Evolutionary conservation across 2,329 filamentous ascomycete genomes (phyloP).

Genomic region (Phyllosticta ampelicida): DNA sequence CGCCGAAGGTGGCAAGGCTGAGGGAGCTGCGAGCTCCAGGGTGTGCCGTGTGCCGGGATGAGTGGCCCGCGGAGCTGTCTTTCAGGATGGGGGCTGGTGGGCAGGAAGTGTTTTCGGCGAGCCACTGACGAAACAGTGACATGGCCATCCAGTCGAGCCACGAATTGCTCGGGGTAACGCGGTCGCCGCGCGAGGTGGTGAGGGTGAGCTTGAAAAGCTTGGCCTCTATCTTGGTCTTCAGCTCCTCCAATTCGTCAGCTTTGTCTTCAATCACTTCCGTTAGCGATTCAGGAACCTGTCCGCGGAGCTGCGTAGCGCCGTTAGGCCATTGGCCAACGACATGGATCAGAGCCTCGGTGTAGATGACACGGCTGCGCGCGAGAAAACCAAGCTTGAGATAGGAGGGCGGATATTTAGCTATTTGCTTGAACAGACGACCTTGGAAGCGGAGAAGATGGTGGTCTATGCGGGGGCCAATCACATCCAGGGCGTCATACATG

Average conservation of each 20-base stretch:
- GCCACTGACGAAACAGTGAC: constrained; percentile 81
- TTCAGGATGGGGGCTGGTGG: constrained; percentile 46
- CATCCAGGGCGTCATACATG: constrained; percentile 81
- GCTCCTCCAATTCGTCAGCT: constrained; percentile 80
- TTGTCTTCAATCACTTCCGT: constrained; percentile 92
- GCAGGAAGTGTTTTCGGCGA: constrained; percentile 79
- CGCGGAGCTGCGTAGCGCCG: constrained; percentile 63
- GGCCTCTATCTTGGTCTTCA: constrained; percentile 67
- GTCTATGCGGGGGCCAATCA: constrained; percentile 82
- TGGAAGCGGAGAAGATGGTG: constrained; percentile 91
- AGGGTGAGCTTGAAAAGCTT: constrained; percentile 73
- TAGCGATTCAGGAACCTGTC: constrained; percentile 50
- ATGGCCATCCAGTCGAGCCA: constrained; percentile 88
- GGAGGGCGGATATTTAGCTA: constrained; percentile 87
- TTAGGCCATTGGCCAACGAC: constrained; percentile 90
- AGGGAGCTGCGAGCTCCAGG: constrained; percentile 4
- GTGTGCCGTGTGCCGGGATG: background rate
- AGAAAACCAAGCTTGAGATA: constrained; percentile 86
- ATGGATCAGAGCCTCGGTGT: constrained; percentile 74
- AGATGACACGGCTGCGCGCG: constrained; percentile 66
- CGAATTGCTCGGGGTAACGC: constrained; percentile 65
- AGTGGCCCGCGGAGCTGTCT: constrained; percentile 17
- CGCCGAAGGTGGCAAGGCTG: constrained; percentile 3
- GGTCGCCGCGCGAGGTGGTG: constrained; percentile 68
- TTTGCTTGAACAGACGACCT: constrained; percentile 85